Percentiles rank a stretch among this genome's conserved stretches.
phyloP scores from a whole-genome alignment of 306 rosid genomes.

The Ormosia semicastrata region DNA sequence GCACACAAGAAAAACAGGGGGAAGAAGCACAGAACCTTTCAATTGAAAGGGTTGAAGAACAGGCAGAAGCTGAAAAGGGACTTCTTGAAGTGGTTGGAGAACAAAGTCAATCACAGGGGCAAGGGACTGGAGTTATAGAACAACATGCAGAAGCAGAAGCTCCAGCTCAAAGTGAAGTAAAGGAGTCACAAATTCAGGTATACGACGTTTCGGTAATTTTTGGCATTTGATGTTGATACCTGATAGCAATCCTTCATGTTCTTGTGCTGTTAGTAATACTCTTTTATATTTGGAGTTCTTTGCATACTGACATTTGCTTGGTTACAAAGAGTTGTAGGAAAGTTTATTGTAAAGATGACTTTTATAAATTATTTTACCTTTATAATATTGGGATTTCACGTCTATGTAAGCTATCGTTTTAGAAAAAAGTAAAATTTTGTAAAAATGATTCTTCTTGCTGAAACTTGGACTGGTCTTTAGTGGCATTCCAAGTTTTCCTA shows the following conservation, averaged over 20 bases:
- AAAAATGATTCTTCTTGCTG: neutral
- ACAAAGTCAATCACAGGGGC: neutral
- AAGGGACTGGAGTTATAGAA: neutral
- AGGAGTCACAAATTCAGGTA: conserved; percentile 27
- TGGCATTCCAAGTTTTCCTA: neutral
- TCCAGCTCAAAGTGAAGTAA: neutral
- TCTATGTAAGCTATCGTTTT: neutral
- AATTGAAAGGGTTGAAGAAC: neutral
- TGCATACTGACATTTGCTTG: neutral
- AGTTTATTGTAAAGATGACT: no score
- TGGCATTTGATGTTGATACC: neutral
- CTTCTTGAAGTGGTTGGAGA: neutral
- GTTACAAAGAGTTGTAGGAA: neutral
- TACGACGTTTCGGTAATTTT: neutral
- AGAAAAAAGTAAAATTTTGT: neutral
- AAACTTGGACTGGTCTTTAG: neutral
- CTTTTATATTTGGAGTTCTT: neutral
- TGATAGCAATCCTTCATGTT: neutral
- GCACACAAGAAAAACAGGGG: neutral
- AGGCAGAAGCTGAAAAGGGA: neutral
- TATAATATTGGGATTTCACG: neutral
- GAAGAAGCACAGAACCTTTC: neutral
- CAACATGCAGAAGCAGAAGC: neutral
- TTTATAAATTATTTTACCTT: no score
- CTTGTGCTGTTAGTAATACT: neutral